Evolutionary conservation across 768 basidiomycete species (phyloP).

Genomic region (Rhizopogon vinicolor): DNA sequence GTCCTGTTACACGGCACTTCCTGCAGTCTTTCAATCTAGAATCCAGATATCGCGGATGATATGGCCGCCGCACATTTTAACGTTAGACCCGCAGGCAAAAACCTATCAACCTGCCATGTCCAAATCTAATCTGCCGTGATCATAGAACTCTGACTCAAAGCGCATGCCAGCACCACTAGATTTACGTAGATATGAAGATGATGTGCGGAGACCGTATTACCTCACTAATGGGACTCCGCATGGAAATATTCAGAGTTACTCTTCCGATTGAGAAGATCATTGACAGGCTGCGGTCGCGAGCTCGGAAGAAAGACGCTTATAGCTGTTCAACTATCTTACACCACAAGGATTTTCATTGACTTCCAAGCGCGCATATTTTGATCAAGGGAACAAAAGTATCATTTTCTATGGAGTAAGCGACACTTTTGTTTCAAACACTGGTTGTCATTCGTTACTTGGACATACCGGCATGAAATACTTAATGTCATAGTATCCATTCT

Average conservation of each 20-base stretch:
- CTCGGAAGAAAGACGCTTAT: not conserved
- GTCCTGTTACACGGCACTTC: not conserved
- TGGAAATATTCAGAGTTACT: not conserved
- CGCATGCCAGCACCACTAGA: not conserved
- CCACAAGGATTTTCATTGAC: not conserved
- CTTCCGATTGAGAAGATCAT: not conserved
- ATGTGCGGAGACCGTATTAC: not conserved
- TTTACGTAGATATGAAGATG: not conserved
- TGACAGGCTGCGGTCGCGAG: not conserved
- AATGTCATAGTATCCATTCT: too few relatives aligned
- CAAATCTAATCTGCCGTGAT: not conserved
- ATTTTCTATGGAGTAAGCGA: not conserved
- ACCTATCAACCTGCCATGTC: not conserved
- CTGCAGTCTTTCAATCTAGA: too few relatives aligned
- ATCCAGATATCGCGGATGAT: not conserved
- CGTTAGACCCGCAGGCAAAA: not conserved
- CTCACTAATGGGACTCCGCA: not conserved
- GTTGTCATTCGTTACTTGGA: not conserved
- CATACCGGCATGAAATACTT: not conserved
- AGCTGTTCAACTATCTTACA: too few relatives aligned
- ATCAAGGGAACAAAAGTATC: not conserved
- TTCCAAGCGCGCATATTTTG: not conserved
- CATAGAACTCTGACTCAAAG: not conserved
- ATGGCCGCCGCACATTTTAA: not conserved
- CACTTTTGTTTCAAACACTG: too few relatives aligned